Percentiles rank a stretch among this genome's conserved stretches.
phyloP scores from a whole-genome alignment of 2,329 filamentous ascomycete species.

The Curvularia spicifera region DNA sequence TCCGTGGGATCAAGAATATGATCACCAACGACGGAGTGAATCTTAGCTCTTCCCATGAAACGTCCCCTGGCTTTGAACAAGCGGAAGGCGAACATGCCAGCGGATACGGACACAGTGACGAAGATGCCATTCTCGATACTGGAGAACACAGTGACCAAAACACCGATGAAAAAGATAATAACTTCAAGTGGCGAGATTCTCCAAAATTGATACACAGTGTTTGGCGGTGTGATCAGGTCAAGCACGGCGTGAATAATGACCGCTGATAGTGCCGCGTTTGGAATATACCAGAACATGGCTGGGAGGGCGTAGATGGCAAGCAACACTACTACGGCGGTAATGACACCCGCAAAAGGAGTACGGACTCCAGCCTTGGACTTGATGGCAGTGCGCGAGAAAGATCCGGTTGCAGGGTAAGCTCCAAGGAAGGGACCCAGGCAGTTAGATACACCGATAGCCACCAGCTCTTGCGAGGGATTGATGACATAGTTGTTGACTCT shows the following conservation, averaged over 20 bases:
- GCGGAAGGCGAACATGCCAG: constrained; percentile 80
- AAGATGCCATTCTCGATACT: constrained; percentile 94
- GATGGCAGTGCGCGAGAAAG: constrained; percentile 95
- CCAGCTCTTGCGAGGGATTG: constrained; percentile 92
- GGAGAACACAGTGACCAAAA: constrained; percentile 86
- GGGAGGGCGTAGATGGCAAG: constrained; percentile 90
- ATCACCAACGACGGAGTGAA: constrained; percentile 86
- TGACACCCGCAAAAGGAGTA: constrained; percentile 87
- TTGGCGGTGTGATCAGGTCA: constrained; percentile 89
- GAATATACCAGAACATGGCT: constrained; percentile 93
- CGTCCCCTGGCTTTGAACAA: constrained; percentile 81
- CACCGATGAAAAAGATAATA: constrained; percentile 90
- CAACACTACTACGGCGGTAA: constrained; percentile 84
- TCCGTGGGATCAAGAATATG: constrained; percentile 62
- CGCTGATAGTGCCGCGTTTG: constrained; percentile 77
- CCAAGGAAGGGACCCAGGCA: constrained; percentile 89
- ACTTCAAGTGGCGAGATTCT: constrained; percentile 88
- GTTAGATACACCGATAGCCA: constrained; percentile 91
- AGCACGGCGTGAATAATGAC: constrained; percentile 97
- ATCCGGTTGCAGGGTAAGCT: constrained; percentile 90
- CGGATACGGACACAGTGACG: constrained; percentile 77
- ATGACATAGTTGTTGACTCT: constrained; percentile 97
- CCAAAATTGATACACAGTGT: constrained; percentile 96
- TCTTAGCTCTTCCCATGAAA: constrained; percentile 82
- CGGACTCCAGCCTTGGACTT: constrained; percentile 96